These are phyloP conservation scores for Spiraea crenata DNA, from an alignment of 331 rosid genomes.

Conservation along the genomic window DNA sequence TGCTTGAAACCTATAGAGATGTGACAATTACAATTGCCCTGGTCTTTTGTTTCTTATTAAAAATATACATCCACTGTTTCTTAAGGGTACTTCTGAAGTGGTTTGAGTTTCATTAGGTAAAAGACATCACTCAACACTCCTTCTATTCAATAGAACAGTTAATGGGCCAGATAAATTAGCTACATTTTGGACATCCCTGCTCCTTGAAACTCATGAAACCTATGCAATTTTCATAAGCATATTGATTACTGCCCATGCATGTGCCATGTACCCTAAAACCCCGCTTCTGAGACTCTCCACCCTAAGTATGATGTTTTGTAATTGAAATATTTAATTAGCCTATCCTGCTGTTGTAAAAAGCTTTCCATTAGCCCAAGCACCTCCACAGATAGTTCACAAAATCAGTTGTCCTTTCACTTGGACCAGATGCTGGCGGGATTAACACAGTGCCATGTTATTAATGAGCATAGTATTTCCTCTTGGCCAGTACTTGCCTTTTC, in stretches of 20 bases:
- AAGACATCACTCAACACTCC: background rate
- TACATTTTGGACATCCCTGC: background rate
- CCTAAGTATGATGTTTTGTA: background rate
- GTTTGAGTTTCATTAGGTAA: background rate
- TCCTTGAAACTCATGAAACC: background rate
- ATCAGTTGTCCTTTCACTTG: background rate
- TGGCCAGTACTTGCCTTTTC: too few relatives aligned
- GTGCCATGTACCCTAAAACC: background rate
- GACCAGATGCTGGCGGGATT: background rate
- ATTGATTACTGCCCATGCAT: background rate
- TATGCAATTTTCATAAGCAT: background rate
- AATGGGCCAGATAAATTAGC: background rate
- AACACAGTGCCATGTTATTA: too few relatives aligned
- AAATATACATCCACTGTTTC: background rate
- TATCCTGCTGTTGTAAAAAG: background rate
- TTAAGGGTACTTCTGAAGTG: background rate
- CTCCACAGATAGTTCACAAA: background rate
- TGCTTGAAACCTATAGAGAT: conserved; percentile 5
- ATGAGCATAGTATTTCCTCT: too few relatives aligned
- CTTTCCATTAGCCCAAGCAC: background rate
- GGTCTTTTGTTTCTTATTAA: background rate
- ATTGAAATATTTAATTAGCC: background rate
- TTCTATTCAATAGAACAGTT: background rate
- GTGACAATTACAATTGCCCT: background rate
- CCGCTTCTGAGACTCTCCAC: background rate